Evolutionary conservation across 257 asterid genomes (phyloP), one percentile per base, ranked within the genome.

Genomic region (Nicotiana paniculata): DNA sequence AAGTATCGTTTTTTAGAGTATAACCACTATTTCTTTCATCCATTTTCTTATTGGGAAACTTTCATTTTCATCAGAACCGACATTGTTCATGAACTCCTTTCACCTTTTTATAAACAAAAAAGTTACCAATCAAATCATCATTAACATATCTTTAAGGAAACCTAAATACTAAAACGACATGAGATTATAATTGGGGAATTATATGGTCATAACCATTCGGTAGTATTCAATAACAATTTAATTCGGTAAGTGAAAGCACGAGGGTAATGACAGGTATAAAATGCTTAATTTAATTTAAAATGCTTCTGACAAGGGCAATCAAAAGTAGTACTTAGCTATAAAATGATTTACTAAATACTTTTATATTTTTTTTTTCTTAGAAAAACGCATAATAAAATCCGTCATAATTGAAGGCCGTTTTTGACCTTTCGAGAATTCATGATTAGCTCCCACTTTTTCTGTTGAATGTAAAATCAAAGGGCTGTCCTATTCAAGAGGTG

Each of bases 141-240:
- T 64, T 69, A 64, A 53, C 77, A 51, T 51, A 81, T 82, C 86
- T 61, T 82, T 74, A 74, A 39, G 85, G 85, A 21, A 63, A 83
- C 86, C 91, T 90, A 86, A 83, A 61, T 74, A 77, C 79, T 77
- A 86, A 82, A 85, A 79, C 77, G 88, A 82, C 87, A 28, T 84
- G 72, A 57, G 83, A 82, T 85, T 72, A 46, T 74, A 81, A 74
- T 70, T 57, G 33, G 21, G 2, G 3, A 43, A 55, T 54, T 58
- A 55, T 39, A 62, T 74, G 69, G 84, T 79, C 84, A 62, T 63
- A 12, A 32, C 58, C 32, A 58, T 54, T 48, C 81, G 81, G 82
- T 81, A 3, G 43, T 0, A 26, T 17, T 17, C 39, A 26, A 74
- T 0, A 13, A 48, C 3, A 74, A 26, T 74, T 46, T 85, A 83